Evolutionary conservation across 306 rosid genomes (phyloP).

Genomic region (Luffa aegyptiaca): DNA sequence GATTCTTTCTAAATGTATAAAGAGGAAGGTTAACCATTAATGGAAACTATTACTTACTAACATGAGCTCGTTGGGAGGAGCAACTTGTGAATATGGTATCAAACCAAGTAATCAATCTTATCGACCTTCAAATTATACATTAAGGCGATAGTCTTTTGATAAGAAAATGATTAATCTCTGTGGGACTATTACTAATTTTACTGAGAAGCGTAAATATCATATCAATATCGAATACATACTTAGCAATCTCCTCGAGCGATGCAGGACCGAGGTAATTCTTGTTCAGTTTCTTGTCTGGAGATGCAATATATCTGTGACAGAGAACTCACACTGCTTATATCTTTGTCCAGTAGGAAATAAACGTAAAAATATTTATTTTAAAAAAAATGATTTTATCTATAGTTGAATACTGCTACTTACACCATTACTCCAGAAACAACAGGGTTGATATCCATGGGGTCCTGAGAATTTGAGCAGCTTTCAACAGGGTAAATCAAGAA

Average conservation of each 20-base stretch:
- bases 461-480: constrained; percentile 29
- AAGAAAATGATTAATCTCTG: neutral
- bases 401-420: constrained; percentile 39
- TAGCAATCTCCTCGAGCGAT: constrained; percentile 57
- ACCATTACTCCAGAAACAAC: constrained; percentile 67
- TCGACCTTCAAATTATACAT: too few relatives aligned
- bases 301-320: constrained; percentile 57
- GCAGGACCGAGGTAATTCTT: constrained; percentile 83
- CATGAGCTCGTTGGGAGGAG: too few relatives aligned
- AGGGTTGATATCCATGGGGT: constrained; percentile 36
- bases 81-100: too few relatives aligned
- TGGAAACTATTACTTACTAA: too few relatives aligned
- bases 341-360: neutral
- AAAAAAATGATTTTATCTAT: neutral
- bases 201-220: neutral
- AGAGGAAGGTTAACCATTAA: too few relatives aligned
- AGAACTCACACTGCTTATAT: neutral
- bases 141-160: too few relatives aligned
- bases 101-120: too few relatives aligned
- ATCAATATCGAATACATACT: constrained; percentile 23
- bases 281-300: constrained; percentile 58
- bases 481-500: neutral
- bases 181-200: neutral
- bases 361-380: neutral
- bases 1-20: neutral